Base-by-base conservation (phyloP, 495 filamentous ascomycete species). In the Penicillium fimorum region DNA sequence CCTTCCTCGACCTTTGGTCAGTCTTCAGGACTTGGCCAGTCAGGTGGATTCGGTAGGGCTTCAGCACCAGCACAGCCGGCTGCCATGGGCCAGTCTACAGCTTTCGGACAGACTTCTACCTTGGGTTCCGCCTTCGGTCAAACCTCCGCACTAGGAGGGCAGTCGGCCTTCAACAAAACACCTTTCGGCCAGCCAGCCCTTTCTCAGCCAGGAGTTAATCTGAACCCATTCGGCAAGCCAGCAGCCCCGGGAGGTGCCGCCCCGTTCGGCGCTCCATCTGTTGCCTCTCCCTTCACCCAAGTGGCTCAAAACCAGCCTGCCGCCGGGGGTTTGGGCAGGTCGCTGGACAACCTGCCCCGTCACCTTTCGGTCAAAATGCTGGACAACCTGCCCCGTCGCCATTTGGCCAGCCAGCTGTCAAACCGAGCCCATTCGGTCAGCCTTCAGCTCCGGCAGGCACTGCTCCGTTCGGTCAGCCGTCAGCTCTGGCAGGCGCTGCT, bases 251-350 rank as follows among this genome's bases (percentile, higher is more conserved):
- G 58, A 38, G 33, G 53, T 3, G 33, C 50, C n/a, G 18, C 51
- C 15, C 57, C 63, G 29, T 66, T 64, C 40, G 64, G 64, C 12
- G 49, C 50, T 11, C 58, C 72, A 35, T 40, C 63, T 29, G 50
- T 54, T 38, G 46, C 67, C 22, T 71, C 72, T n/a, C 71, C 75
- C 5, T 77, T 78, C 51, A 55, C 60, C 20, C 67, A 71, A 52
- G 61, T 73, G 22, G 43, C 62, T 24, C 66, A 74, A 47, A 52
- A 41, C 38, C 61, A 70, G 35, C 49, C 54, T 11, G 46, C 59
- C n/a, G 22, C 59, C 8, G 57, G 58, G 70, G 60, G 13, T 76
- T 78, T 53, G 65, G 64, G 4, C 66, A 70, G 37, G 35, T 68
- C 5, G 43, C 68, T 4, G 61, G 57, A 47, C 58, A 61, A 27